Evolutionary conservation across 345 rosid species (phyloP).

Genomic region (Eucalyptus sideroxylon): DNA sequence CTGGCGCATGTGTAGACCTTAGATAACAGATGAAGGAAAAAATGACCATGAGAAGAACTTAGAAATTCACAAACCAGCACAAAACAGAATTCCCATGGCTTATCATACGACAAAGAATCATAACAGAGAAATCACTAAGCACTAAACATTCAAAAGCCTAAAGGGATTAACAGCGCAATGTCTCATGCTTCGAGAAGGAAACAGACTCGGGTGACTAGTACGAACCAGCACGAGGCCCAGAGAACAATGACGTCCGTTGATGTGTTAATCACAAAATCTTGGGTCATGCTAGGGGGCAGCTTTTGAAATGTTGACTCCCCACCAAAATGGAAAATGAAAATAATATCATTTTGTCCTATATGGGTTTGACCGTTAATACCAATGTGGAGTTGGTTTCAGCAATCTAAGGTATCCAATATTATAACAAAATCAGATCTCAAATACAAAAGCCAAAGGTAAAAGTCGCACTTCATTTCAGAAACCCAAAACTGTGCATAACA

Average conservation of each 20-base stretch:
- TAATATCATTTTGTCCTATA: background rate
- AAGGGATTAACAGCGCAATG: background rate
- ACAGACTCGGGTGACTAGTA: background rate
- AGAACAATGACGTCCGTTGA: background rate
- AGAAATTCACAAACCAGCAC: background rate
- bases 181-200: background rate
- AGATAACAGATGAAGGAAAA: background rate
- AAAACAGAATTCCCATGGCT: background rate
- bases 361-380: background rate
- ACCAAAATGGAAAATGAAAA: background rate
- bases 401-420: background rate
- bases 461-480: background rate
- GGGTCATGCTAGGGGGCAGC: background rate
- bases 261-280: background rate
- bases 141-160: background rate
- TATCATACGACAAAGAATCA: background rate
- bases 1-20: slow-evolving; percentile 67
- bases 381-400: background rate
- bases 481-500: background rate
- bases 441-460: background rate
- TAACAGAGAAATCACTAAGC: background rate
- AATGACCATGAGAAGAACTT: background rate
- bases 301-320: background rate
- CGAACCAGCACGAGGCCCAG: background rate
- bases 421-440: background rate